phyloP scores from a whole-genome alignment of 148 eudicot species.

The Rheum nobile region DNA sequence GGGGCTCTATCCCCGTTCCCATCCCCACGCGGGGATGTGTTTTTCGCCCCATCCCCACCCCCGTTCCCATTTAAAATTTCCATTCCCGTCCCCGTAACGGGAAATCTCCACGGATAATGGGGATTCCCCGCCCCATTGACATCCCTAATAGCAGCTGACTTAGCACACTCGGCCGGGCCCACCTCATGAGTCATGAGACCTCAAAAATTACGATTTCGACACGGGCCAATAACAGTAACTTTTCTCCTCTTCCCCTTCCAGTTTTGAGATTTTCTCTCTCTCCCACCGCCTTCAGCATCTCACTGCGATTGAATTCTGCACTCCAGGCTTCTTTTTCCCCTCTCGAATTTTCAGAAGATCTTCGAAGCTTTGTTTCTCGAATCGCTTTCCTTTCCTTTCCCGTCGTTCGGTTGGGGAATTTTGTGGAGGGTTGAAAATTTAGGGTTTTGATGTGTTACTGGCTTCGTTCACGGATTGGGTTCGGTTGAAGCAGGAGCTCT shows the following conservation, averaged over 20 bases:
- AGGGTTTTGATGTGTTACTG: conserved; percentile 7
- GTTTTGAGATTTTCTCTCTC: conserved; percentile 7
- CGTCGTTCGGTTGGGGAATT: not conserved
- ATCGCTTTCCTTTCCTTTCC: not conserved
- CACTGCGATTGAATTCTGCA: conserved; percentile 6
- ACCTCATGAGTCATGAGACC: not conserved
- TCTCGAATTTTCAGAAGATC: not conserved
- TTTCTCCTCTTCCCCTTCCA: not conserved
- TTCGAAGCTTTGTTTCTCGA: not conserved
- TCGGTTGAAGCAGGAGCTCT: conserved; percentile 6
- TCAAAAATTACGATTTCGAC: not conserved
- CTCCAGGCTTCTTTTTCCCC: not conserved
- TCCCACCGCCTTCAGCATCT: not conserved
- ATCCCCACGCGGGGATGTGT: too few species aligned
- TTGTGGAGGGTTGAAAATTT: not conserved
- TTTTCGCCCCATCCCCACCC: too few species aligned
- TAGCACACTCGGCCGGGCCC: not conserved
- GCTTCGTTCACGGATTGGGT: conserved; percentile 2
- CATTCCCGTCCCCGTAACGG: too few species aligned
- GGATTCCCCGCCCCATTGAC: too few species aligned
- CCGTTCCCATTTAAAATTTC: too few species aligned
- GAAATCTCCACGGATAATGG: too few species aligned
- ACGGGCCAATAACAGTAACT: not conserved
- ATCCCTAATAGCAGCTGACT: too few species aligned
- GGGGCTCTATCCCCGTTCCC: too few species aligned